Evolutionary conservation across 1,284 basidiomycete genomes (phyloP).

Genomic region (Kwoniella shivajii): DNA sequence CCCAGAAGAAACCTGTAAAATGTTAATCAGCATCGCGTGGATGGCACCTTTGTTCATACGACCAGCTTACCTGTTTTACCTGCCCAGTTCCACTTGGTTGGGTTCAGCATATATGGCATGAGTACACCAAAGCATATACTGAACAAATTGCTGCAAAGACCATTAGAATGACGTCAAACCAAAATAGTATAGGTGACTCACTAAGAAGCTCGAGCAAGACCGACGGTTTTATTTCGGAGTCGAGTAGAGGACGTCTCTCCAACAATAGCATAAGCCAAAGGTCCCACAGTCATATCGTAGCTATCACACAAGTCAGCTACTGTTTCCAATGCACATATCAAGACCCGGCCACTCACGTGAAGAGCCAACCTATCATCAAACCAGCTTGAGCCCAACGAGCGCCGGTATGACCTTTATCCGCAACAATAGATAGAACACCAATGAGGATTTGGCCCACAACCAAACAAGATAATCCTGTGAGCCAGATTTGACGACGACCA

Average conservation of each 20-base stretch:
- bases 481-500: conserved; percentile 57
- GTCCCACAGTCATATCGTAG: conserved; percentile 30
- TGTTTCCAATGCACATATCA: background rate
- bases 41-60: background rate
- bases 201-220: conserved; percentile 22
- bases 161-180: conserved; percentile 13
- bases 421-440: conserved; percentile 7
- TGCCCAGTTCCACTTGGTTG: conserved; percentile 22
- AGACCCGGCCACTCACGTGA: background rate
- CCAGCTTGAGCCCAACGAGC: conserved; percentile 19
- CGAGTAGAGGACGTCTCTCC: conserved; percentile 55
- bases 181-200: conserved; percentile 48
- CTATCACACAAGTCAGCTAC: background rate
- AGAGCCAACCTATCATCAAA: conserved; percentile 11
- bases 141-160: conserved; percentile 51
- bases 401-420: conserved; percentile 12
- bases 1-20: conserved; percentile 24
- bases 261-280: conserved; percentile 50
- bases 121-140: conserved; percentile 20
- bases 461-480: conserved; percentile 38
- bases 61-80: conserved; percentile 12
- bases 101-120: conserved; percentile 24
- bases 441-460: conserved; percentile 12
- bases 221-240: conserved; percentile 57
- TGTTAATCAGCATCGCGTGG: background rate